phyloP scores from a whole-genome alignment of 1,139 yeast species.

The Yamadazyma diospyri region DNA sequence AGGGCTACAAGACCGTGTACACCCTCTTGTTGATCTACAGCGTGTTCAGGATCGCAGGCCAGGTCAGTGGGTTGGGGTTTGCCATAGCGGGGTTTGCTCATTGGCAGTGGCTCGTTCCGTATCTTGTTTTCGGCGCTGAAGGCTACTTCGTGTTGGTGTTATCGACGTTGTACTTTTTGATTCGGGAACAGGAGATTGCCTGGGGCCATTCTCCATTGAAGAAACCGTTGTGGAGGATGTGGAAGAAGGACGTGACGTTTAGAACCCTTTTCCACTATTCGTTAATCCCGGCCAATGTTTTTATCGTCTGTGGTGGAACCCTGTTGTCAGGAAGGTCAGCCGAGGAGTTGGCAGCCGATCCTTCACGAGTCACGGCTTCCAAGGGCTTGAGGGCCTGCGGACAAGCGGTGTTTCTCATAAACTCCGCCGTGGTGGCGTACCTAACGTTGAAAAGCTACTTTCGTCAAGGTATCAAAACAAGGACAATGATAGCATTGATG shows the following conservation, averaged over 20 bases:
- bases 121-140: constrained; percentile 36
- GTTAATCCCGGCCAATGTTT: constrained; percentile 31
- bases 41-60: constrained; percentile 21
- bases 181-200: constrained; percentile 21
- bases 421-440: constrained; percentile 18
- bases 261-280: constrained; percentile 18
- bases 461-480: constrained; percentile 13
- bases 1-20: constrained; percentile 23
- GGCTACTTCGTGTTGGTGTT: constrained; percentile 36
- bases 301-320: constrained; percentile 30
- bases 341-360: constrained; percentile 12
- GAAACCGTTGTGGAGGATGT: constrained; percentile 8
- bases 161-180: constrained; percentile 24
- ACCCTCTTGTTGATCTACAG: constrained; percentile 26
- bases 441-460: constrained; percentile 18
- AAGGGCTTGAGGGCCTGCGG: constrained; percentile 31
- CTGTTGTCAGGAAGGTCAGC: constrained; percentile 15
- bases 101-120: constrained; percentile 30
- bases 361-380: too few species aligned
- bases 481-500: constrained; percentile 14
- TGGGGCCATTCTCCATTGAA: constrained; percentile 17
- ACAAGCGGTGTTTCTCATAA: constrained; percentile 27
- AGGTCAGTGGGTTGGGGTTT: neutral
- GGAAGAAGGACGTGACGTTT: neutral
- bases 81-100: constrained; percentile 1